Evolutionary conservation across 2,329 filamentous ascomycete genomes (phyloP).

Genomic region (Chalara sp.): DNA sequence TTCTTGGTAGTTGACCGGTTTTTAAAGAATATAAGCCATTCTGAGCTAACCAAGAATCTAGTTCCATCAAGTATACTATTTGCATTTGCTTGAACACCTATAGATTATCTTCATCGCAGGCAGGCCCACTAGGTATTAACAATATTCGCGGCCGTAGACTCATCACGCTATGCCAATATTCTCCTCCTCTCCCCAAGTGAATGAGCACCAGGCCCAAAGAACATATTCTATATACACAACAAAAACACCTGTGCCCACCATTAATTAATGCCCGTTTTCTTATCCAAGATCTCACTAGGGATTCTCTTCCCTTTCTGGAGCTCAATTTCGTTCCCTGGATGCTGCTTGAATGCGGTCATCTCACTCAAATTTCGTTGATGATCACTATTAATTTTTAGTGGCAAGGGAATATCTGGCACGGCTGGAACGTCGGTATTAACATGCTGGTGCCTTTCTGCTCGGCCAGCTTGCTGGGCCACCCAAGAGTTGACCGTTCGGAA

Average conservation of each 20-base stretch:
- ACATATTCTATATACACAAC: conserved; percentile 16
- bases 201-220: conserved; percentile 18
- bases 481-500: conserved; percentile 56
- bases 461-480: conserved; percentile 57
- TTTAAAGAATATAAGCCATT: too few species aligned
- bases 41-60: too few species aligned
- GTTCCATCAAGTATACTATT: too few species aligned
- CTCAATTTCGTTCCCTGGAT: conserved; percentile 26
- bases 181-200: conserved; percentile 3
- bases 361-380: conserved; percentile 23
- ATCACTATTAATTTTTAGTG: conserved; percentile 8
- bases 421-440: conserved; percentile 22
- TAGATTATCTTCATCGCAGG: too few species aligned
- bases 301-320: conserved; percentile 21
- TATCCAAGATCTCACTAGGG: conserved; percentile 24
- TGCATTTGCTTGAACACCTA: too few species aligned
- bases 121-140: too few species aligned
- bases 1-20: too few species aligned
- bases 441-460: conserved; percentile 41
- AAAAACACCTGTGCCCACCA: not conserved
- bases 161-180: conserved; percentile 13
- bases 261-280: conserved; percentile 18
- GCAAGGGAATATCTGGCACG: conserved; percentile 19
- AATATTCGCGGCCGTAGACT: not conserved
- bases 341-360: conserved; percentile 22